phyloP scores from a whole-genome alignment of 176 grass and related monocot species.

The Triticum turgidum region DNA sequence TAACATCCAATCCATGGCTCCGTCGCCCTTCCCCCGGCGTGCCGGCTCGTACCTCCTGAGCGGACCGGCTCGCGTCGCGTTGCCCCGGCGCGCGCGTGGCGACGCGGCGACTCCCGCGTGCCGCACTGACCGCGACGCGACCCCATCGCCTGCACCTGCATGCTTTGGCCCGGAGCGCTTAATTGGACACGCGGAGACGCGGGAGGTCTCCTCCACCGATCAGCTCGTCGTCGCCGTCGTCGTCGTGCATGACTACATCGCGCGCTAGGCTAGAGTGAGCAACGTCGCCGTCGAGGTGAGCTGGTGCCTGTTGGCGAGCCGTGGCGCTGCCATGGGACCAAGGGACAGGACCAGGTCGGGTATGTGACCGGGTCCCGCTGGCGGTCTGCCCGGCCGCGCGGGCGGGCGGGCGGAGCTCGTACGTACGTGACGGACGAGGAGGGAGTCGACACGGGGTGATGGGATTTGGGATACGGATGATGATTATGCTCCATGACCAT shows the following conservation, averaged over 20 bases:
- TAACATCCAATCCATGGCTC: no score
- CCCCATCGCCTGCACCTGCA: background rate
- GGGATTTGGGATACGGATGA: background rate
- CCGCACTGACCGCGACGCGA: constrained; percentile 7
- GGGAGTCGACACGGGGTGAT: constrained; percentile 1
- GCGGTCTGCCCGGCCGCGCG: constrained; percentile 7
- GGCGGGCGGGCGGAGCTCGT: background rate
- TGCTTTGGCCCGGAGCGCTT: background rate
- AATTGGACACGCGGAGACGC: background rate
- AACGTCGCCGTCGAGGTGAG: constrained; percentile 37
- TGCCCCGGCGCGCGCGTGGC: background rate
- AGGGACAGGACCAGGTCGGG: constrained; percentile 17
- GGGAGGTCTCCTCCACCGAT: background rate
- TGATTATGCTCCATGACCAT: background rate
- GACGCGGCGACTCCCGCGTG: background rate
- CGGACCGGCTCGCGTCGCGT: background rate
- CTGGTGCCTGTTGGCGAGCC: constrained; percentile 5
- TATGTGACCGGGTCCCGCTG: constrained; percentile 19
- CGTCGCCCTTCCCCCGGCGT: no score
- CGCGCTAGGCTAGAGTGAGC: background rate
- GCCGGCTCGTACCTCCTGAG: background rate
- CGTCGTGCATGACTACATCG: background rate
- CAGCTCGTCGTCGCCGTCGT: background rate
- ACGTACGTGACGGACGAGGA: constrained; percentile 3
- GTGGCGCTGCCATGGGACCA: background rate